Evolutionary conservation across 768 basidiomycete species (phyloP), one percentile per base, ranked within the genome.

Genomic region (Termitomyces sp.): DNA sequence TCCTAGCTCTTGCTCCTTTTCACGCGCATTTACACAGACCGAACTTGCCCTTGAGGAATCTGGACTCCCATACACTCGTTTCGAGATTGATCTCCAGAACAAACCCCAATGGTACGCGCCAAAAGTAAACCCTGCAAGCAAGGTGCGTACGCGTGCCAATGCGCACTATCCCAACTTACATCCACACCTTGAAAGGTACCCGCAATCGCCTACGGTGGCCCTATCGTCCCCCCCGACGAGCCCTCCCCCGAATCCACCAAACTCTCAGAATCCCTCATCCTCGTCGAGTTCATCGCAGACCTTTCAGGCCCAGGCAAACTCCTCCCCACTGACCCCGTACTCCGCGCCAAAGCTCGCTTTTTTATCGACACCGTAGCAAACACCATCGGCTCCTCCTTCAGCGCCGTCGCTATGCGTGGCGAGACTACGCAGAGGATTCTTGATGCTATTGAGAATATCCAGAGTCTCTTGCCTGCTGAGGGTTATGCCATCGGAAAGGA

Each of bases 71-170:
- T 84, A 75, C 69, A 82, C 75, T 28, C 70, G 78, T 15, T 87
- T 75, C 63, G 81, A 88, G 63, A 81, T 90, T 49, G 85, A 89
- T 65, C 71, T 90, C 16, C 54, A 59, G 63, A 85, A 86, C 75
- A 90, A 90, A 73, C 88, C 88, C 0, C 83, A 81, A 56, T 89
- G 87, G 88, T 89, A 87, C 67, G 81, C 81, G 0, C 78, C 80
- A 0, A 80, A 84, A 62, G 81, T 90, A 42, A 90, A 90, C 71
- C 84, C 84, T 1, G 86, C 81, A 0, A 81, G 82, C 73, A 89
- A 88, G 80, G 88, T 86, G 18, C 4, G 24, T 40, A 15, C 13
- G 50, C n/a, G n/a, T 35, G 11, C n/a, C 38, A 28, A 4, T 22
- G 39, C 7, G 24, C 39, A 20, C 18, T 20, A 13, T 4, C 4